A percentile compares a stretch with the other conserved stretches of the same genome.
These are phyloP conservation scores for Salix udensis DNA, from an alignment of 345 rosid species.

Conservation along the genomic window DNA sequence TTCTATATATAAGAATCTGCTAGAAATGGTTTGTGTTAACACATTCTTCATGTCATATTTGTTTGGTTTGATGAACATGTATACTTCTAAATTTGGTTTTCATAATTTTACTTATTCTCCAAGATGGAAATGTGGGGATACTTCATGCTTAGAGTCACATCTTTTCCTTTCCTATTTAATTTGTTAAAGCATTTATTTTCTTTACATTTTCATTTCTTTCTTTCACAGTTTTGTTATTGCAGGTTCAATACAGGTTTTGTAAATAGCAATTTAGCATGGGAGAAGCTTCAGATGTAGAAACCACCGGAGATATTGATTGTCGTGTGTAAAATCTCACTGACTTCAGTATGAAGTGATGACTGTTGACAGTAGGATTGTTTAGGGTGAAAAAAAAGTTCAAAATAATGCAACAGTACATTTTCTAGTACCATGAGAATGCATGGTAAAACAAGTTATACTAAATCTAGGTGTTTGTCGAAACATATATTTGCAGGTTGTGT, in stretches of 20 bases:
- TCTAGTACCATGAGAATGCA: not conserved
- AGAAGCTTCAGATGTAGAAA: conserved; percentile 6
- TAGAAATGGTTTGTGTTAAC: not conserved
- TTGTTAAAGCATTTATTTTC: not conserved
- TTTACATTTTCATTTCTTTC: not conserved
- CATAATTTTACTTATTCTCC: not conserved
- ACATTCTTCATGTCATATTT: not conserved
- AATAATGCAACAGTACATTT: not conserved
- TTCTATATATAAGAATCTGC: not conserved
- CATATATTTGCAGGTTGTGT: not conserved
- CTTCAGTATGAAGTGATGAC: conserved; percentile 5
- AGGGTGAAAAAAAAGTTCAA: not conserved
- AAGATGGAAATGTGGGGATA: not conserved
- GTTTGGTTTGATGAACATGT: not conserved
- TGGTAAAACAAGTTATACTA: not conserved
- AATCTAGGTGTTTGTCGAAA: not conserved
- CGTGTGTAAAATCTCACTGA: conserved; percentile 18
- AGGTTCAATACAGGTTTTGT: conserved; percentile 24
- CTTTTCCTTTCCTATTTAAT: not conserved
- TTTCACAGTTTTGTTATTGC: conserved; percentile 5
- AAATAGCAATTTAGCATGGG: conserved; percentile 23
- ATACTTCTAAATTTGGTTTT: not conserved
- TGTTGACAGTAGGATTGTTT: conserved; percentile 14
- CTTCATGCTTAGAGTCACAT: not conserved
- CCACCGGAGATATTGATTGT: conserved; percentile 11